Base-by-base conservation (phyloP, 768 basidiomycete species). In the Suillus brevipes region DNA sequence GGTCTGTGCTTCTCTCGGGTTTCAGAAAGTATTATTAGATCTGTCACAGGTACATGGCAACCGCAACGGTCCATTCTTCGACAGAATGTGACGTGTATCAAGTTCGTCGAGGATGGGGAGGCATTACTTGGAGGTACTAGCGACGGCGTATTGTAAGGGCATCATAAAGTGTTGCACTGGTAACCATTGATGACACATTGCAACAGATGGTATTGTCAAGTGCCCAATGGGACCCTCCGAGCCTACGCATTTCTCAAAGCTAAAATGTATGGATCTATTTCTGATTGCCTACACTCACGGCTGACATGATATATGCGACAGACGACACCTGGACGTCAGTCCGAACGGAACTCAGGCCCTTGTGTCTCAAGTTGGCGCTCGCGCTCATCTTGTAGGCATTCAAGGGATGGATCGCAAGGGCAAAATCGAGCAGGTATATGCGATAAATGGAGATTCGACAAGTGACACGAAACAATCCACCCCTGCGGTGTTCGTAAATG, bases 61-160 rank as follows among this genome's bases (percentile, higher is more conserved):
- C 74, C 81, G 1, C 87, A 90, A 65, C 81, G 89, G 62, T 84
- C 87, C 56, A 89, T 91, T 63, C 68, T 83, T 62, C 82, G 88
- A 61, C 85, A 84, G 66, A 87, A 89, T 62, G 87, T 90, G 56
- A 87, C 87, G 9, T 81, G 84, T 4, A 81, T 91, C 64, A 81
- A 79, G 68, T 90, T 91, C 70, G 79, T 89, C 10, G 83, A 87
- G 28, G 85, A 85, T 38, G 90, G 89, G 0, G 80, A 81, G 43
- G 87, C 85, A 57, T 76, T 91, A 53, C 76, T 91, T 28, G 89
- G 90, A 1, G 90, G 89, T 2, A 90, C 90, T 36, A 82, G 81
- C 61, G 89, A 91, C 68, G 89, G 89, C 13, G 85, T 87, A 23
- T 69, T 91, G 89, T 90, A 74, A 64, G 87, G 68, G 12, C 10